Evolutionary conservation across 208 protist species (phyloP).

Genomic region (Leishmania lainsoni): DNA sequence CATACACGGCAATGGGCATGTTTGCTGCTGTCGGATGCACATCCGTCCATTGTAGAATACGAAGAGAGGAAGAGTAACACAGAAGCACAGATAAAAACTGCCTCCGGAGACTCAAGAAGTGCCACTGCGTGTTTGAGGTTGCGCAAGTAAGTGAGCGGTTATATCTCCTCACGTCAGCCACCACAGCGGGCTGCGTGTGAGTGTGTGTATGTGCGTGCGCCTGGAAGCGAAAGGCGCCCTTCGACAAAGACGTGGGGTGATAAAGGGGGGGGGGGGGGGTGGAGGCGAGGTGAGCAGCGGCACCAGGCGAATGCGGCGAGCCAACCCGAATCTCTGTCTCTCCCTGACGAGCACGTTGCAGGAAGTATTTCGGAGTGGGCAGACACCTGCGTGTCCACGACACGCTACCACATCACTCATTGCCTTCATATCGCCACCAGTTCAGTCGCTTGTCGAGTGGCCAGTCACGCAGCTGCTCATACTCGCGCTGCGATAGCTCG

Average conservation of each 20-base stretch:
- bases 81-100: background rate
- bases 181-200: background rate
- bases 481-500: constrained; percentile 75
- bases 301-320: background rate
- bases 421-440: constrained; percentile 81
- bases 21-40: background rate
- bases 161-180: background rate
- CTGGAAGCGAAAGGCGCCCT: background rate
- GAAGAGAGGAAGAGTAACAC: background rate
- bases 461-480: constrained; percentile 72
- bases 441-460: constrained; percentile 72
- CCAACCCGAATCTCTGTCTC: background rate
- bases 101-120: background rate
- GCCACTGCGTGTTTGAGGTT: background rate
- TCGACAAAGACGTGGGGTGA: background rate
- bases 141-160: background rate
- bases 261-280: background rate
- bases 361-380: background rate
- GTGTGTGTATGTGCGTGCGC: constrained; percentile 4
- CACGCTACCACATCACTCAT: background rate
- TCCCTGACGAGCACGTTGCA: background rate
- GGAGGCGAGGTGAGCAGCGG: background rate
- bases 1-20: background rate
- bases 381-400: background rate
- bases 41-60: background rate